These are phyloP conservation scores for Hermanozyma aechmeae DNA, from an alignment of 805 yeast species.

Conservation along the genomic window DNA sequence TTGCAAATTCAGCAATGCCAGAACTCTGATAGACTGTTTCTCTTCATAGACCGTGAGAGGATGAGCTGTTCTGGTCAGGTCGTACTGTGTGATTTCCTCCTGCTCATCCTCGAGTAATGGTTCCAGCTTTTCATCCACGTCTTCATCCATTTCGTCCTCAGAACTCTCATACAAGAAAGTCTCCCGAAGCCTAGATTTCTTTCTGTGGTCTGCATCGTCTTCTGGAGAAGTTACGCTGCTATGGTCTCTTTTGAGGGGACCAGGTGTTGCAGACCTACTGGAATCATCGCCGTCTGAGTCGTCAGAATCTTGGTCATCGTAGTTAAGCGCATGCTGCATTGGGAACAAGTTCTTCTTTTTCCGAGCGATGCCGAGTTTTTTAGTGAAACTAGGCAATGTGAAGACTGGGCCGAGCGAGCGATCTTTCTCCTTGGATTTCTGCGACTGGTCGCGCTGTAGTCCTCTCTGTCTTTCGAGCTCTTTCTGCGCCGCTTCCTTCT, in stretches of 20 bases:
- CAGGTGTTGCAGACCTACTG: slow-evolving; percentile 28
- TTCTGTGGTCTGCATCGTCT: slow-evolving; percentile 13
- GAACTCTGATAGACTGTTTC: slow-evolving; percentile 16
- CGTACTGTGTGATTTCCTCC: slow-evolving; percentile 27
- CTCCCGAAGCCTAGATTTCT: slow-evolving; percentile 15
- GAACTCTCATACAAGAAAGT: slow-evolving; percentile 26
- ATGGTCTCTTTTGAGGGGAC: slow-evolving; percentile 20
- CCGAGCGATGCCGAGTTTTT: slow-evolving; percentile 20
- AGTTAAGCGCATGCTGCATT: slow-evolving; percentile 47
- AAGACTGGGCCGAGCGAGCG: slow-evolving; percentile 3
- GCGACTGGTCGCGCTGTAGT: slow-evolving; percentile 1
- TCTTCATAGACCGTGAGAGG: slow-evolving; percentile 52
- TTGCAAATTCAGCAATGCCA: slow-evolving; percentile 44
- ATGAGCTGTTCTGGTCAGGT: slow-evolving; percentile 36
- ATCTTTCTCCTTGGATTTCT: neutral
- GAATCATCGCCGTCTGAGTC: slow-evolving; percentile 26
- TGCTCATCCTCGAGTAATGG: slow-evolving; percentile 14
- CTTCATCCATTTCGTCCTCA: slow-evolving; percentile 17
- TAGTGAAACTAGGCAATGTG: slow-evolving; percentile 26
- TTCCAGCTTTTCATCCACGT: slow-evolving; percentile 10
- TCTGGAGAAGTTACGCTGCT: slow-evolving; percentile 16
- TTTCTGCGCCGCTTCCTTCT: slow-evolving; percentile 14
- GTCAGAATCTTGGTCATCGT: slow-evolving; percentile 27
- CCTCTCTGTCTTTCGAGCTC: slow-evolving; percentile 7
- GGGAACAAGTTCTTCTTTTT: slow-evolving; percentile 27